Evolutionary conservation across 805 yeast genomes (phyloP).

Genomic region (Cyberlindnera saturnus): DNA sequence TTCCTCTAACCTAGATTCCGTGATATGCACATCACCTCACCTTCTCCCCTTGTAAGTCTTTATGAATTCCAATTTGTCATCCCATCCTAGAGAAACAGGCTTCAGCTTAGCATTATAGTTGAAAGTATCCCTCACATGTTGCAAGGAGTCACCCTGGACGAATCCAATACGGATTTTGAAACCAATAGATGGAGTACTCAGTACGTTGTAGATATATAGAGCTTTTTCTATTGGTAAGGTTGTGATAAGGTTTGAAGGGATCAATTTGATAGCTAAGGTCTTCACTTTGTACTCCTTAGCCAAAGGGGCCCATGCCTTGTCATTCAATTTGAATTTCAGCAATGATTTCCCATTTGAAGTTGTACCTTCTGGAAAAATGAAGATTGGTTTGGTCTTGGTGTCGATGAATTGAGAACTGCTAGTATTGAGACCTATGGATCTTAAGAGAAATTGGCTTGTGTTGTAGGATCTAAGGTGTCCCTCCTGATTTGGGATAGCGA

Average conservation of each 20-base stretch:
- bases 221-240: conserved; percentile 21
- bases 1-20: not conserved
- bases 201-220: conserved; percentile 16
- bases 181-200: conserved; percentile 17
- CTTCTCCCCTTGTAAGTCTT: conserved; percentile 25
- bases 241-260: conserved; percentile 26
- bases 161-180: conserved; percentile 23
- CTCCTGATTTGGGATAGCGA: not conserved
- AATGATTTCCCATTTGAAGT: conserved; percentile 78
- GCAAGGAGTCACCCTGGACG: conserved; percentile 18
- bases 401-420: not conserved
- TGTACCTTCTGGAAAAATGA: conserved; percentile 73
- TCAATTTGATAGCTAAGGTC: conserved; percentile 24
- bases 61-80: conserved; percentile 40
- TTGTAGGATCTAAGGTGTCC: not conserved
- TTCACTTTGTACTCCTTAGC: conserved; percentile 10
- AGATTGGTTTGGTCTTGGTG: conserved; percentile 37
- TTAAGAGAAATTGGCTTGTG: not conserved
- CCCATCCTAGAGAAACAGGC: conserved; percentile 35
- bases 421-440: not conserved
- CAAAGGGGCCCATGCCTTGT: not conserved
- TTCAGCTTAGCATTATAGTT: conserved; percentile 44
- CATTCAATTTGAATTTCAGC: conserved; percentile 39
- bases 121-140: conserved; percentile 26
- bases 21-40: conserved; percentile 1